These are phyloP conservation scores for Elongisporangium prolatum DNA, from an alignment of 352 stramenopile genomes.

Conservation along the genomic window DNA sequence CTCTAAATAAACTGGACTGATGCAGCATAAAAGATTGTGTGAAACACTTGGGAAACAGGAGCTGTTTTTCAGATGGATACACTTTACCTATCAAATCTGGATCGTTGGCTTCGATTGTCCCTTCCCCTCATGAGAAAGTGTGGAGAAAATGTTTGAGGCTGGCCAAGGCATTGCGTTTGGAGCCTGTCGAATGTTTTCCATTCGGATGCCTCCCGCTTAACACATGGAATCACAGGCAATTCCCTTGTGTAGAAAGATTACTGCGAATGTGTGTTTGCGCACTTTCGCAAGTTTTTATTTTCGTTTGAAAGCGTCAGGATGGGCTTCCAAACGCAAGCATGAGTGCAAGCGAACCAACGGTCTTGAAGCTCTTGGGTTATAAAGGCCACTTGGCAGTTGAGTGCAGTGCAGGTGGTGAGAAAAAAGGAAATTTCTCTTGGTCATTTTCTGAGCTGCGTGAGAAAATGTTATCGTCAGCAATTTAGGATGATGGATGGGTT, in stretches of 20 bases:
- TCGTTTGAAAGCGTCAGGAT: neutral
- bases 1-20: neutral
- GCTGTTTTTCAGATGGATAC: neutral
- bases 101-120: neutral
- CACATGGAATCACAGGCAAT: neutral
- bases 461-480: neutral
- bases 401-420: neutral
- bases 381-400: neutral
- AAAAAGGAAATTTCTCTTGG: neutral
- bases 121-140: neutral
- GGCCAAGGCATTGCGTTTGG: neutral
- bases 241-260: neutral
- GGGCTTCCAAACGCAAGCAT: neutral
- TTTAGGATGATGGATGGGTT: neutral
- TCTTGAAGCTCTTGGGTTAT: neutral
- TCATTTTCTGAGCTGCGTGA: neutral
- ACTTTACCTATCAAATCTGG: neutral
- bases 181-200: neutral
- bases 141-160: neutral
- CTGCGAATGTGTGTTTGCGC: neutral
- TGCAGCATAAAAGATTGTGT: neutral
- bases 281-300: neutral
- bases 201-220: neutral
- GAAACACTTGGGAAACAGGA: neutral
- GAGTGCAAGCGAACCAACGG: neutral